Base-by-base conservation (phyloP, 768 basidiomycete species). In the Clitopilus hobsonii region DNA sequence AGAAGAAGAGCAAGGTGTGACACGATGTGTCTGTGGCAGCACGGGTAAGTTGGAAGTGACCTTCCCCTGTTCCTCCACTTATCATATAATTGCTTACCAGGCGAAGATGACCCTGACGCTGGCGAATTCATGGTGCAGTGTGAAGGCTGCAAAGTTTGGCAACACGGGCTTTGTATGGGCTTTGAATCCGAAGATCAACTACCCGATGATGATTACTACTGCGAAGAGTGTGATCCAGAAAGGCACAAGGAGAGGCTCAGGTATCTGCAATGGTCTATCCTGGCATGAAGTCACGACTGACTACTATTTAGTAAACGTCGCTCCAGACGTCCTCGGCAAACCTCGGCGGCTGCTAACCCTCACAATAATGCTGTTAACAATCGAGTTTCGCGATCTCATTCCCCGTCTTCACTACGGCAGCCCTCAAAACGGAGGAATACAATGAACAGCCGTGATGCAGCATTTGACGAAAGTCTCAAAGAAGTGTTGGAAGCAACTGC, bases 61-160 rank as follows among this genome's bases (percentile, higher is more conserved):
- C 56, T 14, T 45, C 47, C 13, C 38, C 61, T 56, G 58, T 56
- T 32, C 20, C 38, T 55, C 55, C 38, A 63, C 68, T 60, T 73
- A 64, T 62, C 58, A 56, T 55, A 59, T 47, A 56, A 56, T 54
- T 56, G 52, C 58, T 54, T 58, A 65, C 61, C 68, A 71, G 72
- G 71, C 77, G 88, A 89, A 68, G 85, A 86, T 63, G 86, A 88
- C 65, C 82, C 83, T 52, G 86, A 88, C 67, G 91, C 90, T 51
- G 91, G 93, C 49, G 94, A 93, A 68, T 91, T 96, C 74, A 97
- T 98, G 92, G 93, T 98, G 51, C 90, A 94, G 69, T 99, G 96
- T 73, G 96, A 98, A 73, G 86, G 79, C 41, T 99, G 96, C 76
- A 91, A 94, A 65, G 92, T 91, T 54, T 99, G 96, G 96, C 96